Evolutionary conservation across 169 alveolate genomes (phyloP), one percentile per base, ranked within the genome.

Genomic region (Babesia sp.): DNA sequence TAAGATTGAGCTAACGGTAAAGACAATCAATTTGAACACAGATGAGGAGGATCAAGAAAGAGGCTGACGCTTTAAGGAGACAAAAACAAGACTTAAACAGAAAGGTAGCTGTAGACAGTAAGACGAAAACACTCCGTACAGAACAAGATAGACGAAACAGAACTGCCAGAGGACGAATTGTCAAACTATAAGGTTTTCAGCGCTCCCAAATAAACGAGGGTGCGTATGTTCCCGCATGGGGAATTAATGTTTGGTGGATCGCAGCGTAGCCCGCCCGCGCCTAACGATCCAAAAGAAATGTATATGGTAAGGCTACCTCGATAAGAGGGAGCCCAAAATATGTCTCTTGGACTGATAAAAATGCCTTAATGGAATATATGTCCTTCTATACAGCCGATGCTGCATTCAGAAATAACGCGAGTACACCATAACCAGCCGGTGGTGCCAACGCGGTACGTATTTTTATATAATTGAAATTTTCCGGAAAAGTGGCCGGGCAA

Each of bases 81-180:
- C 39, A 67, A 42, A 53, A 54, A 20, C 39, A 57, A 36, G 57
- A 66, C 29, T 20, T 51, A 34, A 29, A 36, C 78, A 72, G 59
- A 59, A 44, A 24, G 67, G 86, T 67, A 57, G 20, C 36, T 7
- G 3, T 29, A 2, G 3, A 28, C 31, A 6, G 7, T 9, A 28
- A 3, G 57, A 7, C 0, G 3, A 28, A 24, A 7, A 12, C 16
- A 31, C 18, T 28, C 2, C 37, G 26, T 3, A 12, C 66, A 72
- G 83, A 72, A 26, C 48, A 29, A 41, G 41, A 51, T 31, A 20
- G 67, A 54, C 12, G 78, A 56, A 3, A 14, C 24, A 8, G 71
- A 39, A 6, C 33, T 60, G 60, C 82, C 77, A 18, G 87, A 79
- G 22, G 87, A 79, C 55, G 84, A 69, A 37, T 50, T 71, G 34